These are phyloP conservation scores for Fusarium falciforme DNA, from an alignment of 2,329 filamentous ascomycete species.

Conservation along the genomic window DNA sequence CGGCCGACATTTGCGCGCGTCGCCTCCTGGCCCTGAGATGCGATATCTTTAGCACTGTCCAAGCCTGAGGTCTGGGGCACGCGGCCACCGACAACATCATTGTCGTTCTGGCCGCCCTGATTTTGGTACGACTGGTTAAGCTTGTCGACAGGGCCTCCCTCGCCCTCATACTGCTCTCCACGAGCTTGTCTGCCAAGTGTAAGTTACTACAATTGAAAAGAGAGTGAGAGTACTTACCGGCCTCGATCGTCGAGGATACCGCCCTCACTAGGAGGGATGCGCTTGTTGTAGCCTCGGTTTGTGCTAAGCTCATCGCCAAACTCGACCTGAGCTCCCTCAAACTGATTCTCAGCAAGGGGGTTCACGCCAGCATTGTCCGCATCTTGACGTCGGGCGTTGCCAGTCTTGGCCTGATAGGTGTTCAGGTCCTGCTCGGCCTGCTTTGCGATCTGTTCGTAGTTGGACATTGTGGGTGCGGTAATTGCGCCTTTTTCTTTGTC, in stretches of 20 bases:
- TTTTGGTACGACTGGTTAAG: constrained; percentile 35
- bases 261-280: constrained; percentile 59
- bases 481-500: neutral
- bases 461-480: constrained; percentile 37
- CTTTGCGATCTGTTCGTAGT: constrained; percentile 57
- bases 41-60: constrained; percentile 44
- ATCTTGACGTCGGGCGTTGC: constrained; percentile 52
- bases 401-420: constrained; percentile 61
- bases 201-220: neutral
- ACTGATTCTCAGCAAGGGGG: constrained; percentile 55
- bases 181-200: constrained; percentile 53
- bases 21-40: constrained; percentile 51
- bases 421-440: constrained; percentile 61
- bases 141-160: constrained; percentile 57
- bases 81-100: constrained; percentile 47
- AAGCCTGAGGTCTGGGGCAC: constrained; percentile 40
- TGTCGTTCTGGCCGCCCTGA: constrained; percentile 53
- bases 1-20: constrained; percentile 53
- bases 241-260: constrained; percentile 57
- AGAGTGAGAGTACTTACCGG: constrained; percentile 48
- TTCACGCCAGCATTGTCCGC: constrained; percentile 58
- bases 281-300: constrained; percentile 58
- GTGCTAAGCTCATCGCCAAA: constrained; percentile 59
- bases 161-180: constrained; percentile 57
- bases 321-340: constrained; percentile 46